phyloP scores from a whole-genome alignment of 495 filamentous ascomycete genomes.

The Achaetomiella virescens region DNA sequence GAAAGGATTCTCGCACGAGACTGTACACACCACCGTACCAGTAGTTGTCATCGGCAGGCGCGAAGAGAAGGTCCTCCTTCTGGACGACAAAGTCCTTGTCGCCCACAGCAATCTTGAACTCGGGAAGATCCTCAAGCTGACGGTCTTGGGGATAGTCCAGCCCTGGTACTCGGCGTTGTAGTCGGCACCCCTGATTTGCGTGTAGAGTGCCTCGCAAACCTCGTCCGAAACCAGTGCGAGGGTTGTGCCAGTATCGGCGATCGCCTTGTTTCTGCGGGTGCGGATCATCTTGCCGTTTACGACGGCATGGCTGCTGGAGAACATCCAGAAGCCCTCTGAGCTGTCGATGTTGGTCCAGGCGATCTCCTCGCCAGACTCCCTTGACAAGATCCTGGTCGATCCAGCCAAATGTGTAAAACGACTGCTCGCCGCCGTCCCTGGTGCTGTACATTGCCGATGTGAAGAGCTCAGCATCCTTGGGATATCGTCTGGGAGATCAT shows the following conservation, averaged over 20 bases:
- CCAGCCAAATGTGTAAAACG: constrained; percentile 77
- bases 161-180: constrained; percentile 63
- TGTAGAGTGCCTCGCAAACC: constrained; percentile 62
- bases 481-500: constrained; percentile 68
- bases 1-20: constrained; percentile 55
- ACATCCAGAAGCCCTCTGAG: constrained; percentile 67
- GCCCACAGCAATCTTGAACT: constrained; percentile 63
- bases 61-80: constrained; percentile 66
- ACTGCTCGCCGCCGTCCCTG: constrained; percentile 52
- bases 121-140: constrained; percentile 54
- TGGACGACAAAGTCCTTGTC: constrained; percentile 59
- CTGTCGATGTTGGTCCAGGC: constrained; percentile 63
- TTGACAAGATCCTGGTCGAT: constrained; percentile 61
- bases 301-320: constrained; percentile 53
- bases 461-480: constrained; percentile 59
- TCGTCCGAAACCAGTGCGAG: constrained; percentile 63
- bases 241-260: constrained; percentile 74
- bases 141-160: constrained; percentile 57
- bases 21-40: constrained; percentile 74
- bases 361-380: constrained; percentile 48
- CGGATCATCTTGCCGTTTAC: constrained; percentile 55
- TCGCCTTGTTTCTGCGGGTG: constrained; percentile 60
- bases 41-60: constrained; percentile 48
- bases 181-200: constrained; percentile 58
- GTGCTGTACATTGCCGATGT: constrained; percentile 64